phyloP scores from a whole-genome alignment of 768 basidiomycete species.

The Pleurotus giganteus region DNA sequence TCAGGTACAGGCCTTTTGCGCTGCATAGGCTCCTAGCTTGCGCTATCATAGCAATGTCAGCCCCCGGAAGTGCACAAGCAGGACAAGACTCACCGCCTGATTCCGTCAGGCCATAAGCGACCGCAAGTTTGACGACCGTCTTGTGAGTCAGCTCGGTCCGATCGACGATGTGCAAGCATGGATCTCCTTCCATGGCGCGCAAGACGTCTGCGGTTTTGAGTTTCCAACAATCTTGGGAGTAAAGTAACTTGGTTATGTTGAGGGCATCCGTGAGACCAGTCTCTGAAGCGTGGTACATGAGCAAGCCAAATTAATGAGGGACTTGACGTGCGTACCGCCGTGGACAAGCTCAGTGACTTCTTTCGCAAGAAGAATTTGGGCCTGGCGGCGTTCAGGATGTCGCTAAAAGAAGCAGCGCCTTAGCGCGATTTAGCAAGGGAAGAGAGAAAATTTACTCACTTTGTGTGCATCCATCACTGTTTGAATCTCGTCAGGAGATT shows the following conservation, averaged over 20 bases:
- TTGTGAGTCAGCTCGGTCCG: constrained; percentile 49
- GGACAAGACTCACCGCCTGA: constrained; percentile 56
- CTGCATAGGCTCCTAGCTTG: constrained; percentile 62
- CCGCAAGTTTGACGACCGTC: constrained; percentile 61
- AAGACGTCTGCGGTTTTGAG: constrained; percentile 57
- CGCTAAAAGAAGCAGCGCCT: constrained; percentile 20
- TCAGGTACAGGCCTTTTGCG: constrained; percentile 71
- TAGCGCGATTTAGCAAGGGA: background rate
- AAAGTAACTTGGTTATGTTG: constrained; percentile 42
- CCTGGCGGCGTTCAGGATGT: constrained; percentile 41
- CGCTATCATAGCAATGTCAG: constrained; percentile 36
- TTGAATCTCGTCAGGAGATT: constrained; percentile 57
- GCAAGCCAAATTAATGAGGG: constrained; percentile 5
- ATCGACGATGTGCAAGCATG: constrained; percentile 54
- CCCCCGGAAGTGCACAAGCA: background rate
- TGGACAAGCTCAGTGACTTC: constrained; percentile 58
- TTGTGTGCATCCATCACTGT: constrained; percentile 56
- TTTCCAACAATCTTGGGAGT: constrained; percentile 39
- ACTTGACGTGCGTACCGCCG: constrained; percentile 24
- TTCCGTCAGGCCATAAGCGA: constrained; percentile 51
- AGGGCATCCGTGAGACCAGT: constrained; percentile 37
- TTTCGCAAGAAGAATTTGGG: constrained; percentile 47
- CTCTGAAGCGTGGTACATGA: constrained; percentile 23
- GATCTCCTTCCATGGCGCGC: constrained; percentile 61
- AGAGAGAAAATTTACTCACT: constrained; percentile 32